Evolutionary conservation across 2,329 filamentous ascomycete genomes (phyloP).

Genomic region (Cyphellophora attinorum): DNA sequence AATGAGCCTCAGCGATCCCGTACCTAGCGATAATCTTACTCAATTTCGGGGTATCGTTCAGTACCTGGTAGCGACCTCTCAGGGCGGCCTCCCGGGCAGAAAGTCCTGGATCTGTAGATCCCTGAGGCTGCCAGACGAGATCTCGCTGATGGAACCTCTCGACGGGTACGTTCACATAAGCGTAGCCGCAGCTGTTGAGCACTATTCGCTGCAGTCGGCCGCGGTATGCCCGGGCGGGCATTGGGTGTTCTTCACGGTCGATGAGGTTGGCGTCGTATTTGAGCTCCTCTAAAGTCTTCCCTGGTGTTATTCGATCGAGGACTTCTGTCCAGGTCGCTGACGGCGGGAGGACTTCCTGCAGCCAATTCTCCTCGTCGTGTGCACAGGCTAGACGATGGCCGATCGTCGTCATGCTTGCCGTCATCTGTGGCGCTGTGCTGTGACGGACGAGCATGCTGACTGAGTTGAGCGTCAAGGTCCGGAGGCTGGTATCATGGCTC

Average conservation of each 20-base stretch:
- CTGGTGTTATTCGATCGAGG: conserved; percentile 42
- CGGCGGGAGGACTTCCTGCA: conserved; percentile 25
- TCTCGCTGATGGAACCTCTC: conserved; percentile 27
- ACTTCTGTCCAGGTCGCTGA: conserved; percentile 41
- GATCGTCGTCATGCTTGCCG: conserved; percentile 5
- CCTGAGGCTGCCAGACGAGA: conserved; percentile 15
- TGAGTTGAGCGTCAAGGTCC: conserved; percentile 50
- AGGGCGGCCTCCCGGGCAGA: not conserved
- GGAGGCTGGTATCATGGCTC: conserved; percentile 39
- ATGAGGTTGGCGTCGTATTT: conserved; percentile 22
- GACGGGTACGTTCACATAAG: conserved; percentile 28
- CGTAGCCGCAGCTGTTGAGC: conserved; percentile 56
- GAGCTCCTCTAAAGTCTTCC: conserved; percentile 27
- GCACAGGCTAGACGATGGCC: conserved; percentile 7
- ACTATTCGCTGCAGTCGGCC: conserved; percentile 34
- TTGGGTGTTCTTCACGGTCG: conserved; percentile 6
- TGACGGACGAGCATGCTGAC: conserved; percentile 51
- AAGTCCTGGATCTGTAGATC: not conserved
- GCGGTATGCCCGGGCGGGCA: conserved; percentile 10
- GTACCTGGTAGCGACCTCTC: conserved; percentile 1
- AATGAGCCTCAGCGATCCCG: not conserved
- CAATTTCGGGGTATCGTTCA: not conserved
- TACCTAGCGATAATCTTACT: not conserved
- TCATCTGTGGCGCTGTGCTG: conserved; percentile 3
- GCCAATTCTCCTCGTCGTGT: conserved; percentile 20